Conservation (phyloP, 2,329 filamentous ascomycete genomes). For the Botrytis tulipae region DNA sequence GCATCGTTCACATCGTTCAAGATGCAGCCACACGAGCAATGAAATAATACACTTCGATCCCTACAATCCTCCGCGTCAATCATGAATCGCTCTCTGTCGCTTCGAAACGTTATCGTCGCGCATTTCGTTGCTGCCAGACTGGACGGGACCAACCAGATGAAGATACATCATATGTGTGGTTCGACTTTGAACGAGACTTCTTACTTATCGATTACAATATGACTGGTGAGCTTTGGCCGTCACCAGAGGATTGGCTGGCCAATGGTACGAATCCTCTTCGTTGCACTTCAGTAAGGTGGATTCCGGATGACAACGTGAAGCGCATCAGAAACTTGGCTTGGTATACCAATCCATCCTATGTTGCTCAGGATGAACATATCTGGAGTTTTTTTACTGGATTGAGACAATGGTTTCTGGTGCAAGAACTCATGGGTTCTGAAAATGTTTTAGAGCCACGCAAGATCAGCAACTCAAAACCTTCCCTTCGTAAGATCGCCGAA, state of each 20-base stretch:
- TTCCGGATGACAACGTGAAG: not conserved
- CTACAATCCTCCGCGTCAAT: not conserved
- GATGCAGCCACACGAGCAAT: not conserved
- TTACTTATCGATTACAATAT: not conserved
- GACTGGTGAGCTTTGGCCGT: not conserved
- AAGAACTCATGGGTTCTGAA: not conserved
- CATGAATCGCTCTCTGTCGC: not conserved
- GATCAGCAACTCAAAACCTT: not conserved
- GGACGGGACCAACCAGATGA: not conserved
- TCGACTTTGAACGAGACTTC: not conserved
- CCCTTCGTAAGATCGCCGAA: not conserved
- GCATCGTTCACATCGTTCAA: not conserved
- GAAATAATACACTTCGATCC: not conserved
- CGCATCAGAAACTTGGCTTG: not conserved
- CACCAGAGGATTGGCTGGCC: not conserved
- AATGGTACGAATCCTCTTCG: not conserved
- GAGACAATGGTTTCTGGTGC: fast-evolving
- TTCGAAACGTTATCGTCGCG: not conserved
- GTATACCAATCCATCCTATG: not conserved
- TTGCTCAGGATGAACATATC: not conserved
- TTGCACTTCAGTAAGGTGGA: not conserved
- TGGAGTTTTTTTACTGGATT: not conserved
- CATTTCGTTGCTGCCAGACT: not conserved
- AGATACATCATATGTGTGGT: not conserved
- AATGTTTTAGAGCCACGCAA: not conserved